Evolutionary conservation across 768 basidiomycete species (phyloP).

Genomic region (Termitomyces sp.): DNA sequence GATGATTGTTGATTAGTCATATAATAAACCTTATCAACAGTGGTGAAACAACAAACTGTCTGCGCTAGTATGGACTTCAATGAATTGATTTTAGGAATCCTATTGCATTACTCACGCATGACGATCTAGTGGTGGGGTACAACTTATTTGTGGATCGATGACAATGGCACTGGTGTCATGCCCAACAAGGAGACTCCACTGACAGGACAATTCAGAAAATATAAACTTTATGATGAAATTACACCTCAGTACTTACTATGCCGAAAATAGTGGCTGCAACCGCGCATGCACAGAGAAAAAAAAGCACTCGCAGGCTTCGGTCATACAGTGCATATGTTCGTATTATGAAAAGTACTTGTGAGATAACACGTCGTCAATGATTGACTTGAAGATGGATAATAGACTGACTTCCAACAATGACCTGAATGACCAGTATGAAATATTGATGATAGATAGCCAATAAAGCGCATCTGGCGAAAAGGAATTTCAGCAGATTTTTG

Average conservation of each 20-base stretch:
- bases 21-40: background rate
- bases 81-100: background rate
- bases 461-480: constrained; percentile 18
- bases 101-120: background rate
- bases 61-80: background rate
- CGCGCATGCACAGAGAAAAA: constrained; percentile 19
- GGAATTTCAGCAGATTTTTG: background rate
- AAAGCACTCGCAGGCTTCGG: constrained; percentile 22
- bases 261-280: constrained; percentile 19
- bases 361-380: background rate
- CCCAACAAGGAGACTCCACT: background rate
- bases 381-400: background rate
- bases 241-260: background rate
- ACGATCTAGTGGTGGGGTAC: no score
- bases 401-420: constrained; percentile 29
- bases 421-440: no score
- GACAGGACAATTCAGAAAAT: background rate
- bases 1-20: background rate
- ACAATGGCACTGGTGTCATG: background rate
- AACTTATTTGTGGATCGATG: no score
- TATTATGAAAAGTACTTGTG: constrained; percentile 30
- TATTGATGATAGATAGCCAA: constrained; percentile 24
- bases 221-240: background rate
- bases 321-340: no score
- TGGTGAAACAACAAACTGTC: background rate